Base-by-base conservation (phyloP, 768 basidiomycete species). In the Lactifluus volemus region DNA sequence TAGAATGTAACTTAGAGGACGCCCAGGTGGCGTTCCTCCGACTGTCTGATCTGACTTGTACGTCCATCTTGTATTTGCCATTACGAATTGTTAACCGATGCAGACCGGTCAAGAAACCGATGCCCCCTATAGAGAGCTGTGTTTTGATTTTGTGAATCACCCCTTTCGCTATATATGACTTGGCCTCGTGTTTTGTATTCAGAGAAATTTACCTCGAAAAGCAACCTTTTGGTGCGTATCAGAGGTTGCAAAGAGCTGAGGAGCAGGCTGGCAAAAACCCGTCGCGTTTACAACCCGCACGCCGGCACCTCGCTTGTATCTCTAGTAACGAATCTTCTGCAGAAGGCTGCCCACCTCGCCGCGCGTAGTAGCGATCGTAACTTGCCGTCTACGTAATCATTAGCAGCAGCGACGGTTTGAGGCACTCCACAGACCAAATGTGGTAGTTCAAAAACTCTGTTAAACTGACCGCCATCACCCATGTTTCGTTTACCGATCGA, bases 1-100 rank as follows among this genome's bases (percentile, higher is more conserved):
- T 92, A 14, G 91, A 92, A 66, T 89, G 85, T 68, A 92, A 92
- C 69, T 92, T 81, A 75, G 79, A 63, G 85, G 83, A 55, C 30
- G 10, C 49, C 44, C 49, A 3, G 14, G 29, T 47, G 42, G 45
- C 12, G 29, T 25, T 39, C 44, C 25, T 25, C 25, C 1, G 25
- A 25, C 25, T 25, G 25, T 51, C 36, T 47, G 34, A 38, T 45
- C 49, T 15, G 34, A 25, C 15, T 15, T 38, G 49, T 56, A 56
- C 4, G 41, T 12, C 25, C 3, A 34, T 38, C 32, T 25, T 25
- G 21, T 29, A 29, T 52, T 45, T 34, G 14, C 11, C 32, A 42
- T 17, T 5, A 11, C 30, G 44, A 51, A 45, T 51, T 32, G 29
- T 41, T 3, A 10, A 14, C 51, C 15, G 17, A 47, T 19, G 42